Evolutionary conservation across 331 rosid genomes (phyloP), one percentile per base, ranked within the genome.

Genomic region (Rosa hybrid): DNA sequence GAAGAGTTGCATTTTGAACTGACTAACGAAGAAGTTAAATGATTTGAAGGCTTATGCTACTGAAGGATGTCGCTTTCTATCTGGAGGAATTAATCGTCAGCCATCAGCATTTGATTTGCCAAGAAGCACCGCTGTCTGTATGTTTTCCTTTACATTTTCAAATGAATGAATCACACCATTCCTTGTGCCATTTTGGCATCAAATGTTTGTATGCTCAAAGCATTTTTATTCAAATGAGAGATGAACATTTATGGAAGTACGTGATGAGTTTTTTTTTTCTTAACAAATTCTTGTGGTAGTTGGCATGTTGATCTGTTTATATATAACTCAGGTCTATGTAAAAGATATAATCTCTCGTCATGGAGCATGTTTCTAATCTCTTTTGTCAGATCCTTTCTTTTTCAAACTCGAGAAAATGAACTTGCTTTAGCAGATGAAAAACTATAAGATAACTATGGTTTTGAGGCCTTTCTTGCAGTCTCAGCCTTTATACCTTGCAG

Each of bases 101-200:
- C 45, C 21, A 64, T 30, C 70, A 64, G 21, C 70, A 64, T 12
- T 34, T 64, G 21, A 64, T 64, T 64, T 21, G 12, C 71, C 46
- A 65, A 34, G 46, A 17, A 65, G 45, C 45, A 65, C 21, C 2
- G 0, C 12, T 14, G 2, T 65, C 7, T 65, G 70, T 65, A 30
- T 14, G 21, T 64, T 65, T 34, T 65, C 71, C 21, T 34, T 8
- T 12, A 16, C 18, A 65, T 65, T 34, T 65, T 34, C 71, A 65
- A 38, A 65, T 64, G n/a, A 64, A 64, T 34, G 13, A 65, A 65
- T 65, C 45, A 65, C 71, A 34, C 71, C 21, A 34, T 65, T 64
- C 69, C 5, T 63, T 34, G 7, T 30, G 70, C 69, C 41, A 27
- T 27, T 64, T 64, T 64, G 70, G n/a, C 45, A 14, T 64, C 20